Conservation (phyloP, 1,284 basidiomycete genomes). For the Filobasidium uniguttulatum region DNA sequence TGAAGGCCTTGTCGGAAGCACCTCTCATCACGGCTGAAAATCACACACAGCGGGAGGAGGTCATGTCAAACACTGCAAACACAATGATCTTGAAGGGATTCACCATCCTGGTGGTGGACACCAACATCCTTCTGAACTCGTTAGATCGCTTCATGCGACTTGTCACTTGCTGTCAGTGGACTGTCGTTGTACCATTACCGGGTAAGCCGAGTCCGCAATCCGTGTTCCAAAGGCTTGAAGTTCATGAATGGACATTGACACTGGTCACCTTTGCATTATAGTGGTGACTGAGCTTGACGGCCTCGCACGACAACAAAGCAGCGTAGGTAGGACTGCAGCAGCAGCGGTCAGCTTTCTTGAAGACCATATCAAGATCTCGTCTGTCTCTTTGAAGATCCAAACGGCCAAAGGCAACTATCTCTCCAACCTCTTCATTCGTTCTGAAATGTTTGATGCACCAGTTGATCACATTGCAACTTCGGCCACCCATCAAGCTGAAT, state of each 20-base stretch:
- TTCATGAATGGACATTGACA: too few species aligned
- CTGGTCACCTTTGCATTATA: conserved; percentile 4
- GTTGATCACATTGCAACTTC: conserved; percentile 32
- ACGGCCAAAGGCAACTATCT: conserved; percentile 92
- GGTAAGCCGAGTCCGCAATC: conserved; percentile 19
- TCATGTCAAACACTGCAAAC: too few species aligned
- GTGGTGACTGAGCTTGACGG: conserved; percentile 95
- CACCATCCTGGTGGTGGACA: conserved; percentile 81
- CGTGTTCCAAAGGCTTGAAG: not conserved
- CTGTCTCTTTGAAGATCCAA: conserved; percentile 74
- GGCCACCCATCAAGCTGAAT: conserved; percentile 45
- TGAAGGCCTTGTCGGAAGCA: too few species aligned
- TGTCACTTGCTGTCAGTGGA: conserved; percentile 72
- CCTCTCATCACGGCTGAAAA: too few species aligned
- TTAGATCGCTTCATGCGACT: conserved; percentile 57
- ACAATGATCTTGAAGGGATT: too few species aligned
- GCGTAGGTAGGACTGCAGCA: conserved; percentile 52
- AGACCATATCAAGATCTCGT: conserved; percentile 58
- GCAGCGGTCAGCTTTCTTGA: conserved; percentile 62
- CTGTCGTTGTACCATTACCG: conserved; percentile 75
- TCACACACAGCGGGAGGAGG: too few species aligned
- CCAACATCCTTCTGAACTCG: conserved; percentile 78
- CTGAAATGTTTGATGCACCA: conserved; percentile 51
- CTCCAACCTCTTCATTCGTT: conserved; percentile 63
- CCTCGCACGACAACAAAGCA: conserved; percentile 52